Evolutionary conservation across 768 basidiomycete species (phyloP).

Genomic region (Candolleomyces eurysporus): DNA sequence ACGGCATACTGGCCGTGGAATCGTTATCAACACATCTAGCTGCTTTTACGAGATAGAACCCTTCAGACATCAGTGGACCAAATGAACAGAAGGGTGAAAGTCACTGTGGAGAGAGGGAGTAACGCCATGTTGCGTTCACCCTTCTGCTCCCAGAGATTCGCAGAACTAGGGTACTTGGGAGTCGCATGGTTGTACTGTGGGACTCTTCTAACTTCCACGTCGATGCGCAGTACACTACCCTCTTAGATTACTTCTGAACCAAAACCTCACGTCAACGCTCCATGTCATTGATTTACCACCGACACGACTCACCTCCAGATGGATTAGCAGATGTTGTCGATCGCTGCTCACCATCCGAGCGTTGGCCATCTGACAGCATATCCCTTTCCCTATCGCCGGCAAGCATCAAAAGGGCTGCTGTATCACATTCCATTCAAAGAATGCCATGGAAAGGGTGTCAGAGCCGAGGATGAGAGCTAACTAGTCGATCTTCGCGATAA

Average conservation of each 20-base stretch:
- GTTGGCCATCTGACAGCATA: too few species aligned
- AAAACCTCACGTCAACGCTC: too few species aligned
- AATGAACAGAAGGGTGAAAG: neutral
- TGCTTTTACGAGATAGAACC: neutral
- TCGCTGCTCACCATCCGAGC: too few species aligned
- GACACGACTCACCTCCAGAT: too few species aligned
- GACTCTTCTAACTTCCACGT: neutral
- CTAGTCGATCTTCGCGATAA: neutral
- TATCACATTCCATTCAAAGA: neutral
- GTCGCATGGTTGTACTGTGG: neutral
- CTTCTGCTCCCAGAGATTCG: neutral
- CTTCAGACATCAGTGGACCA: neutral
- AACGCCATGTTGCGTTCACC: neutral
- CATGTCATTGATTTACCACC: too few species aligned
- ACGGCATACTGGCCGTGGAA: neutral
- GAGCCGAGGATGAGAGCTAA: neutral
- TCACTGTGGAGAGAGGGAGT: neutral
- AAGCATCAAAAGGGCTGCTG: too few species aligned
- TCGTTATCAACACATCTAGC: neutral
- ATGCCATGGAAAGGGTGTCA: neutral
- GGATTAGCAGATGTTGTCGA: too few species aligned
- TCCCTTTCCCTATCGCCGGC: too few species aligned
- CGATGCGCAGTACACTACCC: neutral
- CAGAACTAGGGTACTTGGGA: neutral
- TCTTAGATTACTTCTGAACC: too few species aligned